Evolutionary conservation across 331 rosid species (phyloP).

Genomic region (Malus hybrid): DNA sequence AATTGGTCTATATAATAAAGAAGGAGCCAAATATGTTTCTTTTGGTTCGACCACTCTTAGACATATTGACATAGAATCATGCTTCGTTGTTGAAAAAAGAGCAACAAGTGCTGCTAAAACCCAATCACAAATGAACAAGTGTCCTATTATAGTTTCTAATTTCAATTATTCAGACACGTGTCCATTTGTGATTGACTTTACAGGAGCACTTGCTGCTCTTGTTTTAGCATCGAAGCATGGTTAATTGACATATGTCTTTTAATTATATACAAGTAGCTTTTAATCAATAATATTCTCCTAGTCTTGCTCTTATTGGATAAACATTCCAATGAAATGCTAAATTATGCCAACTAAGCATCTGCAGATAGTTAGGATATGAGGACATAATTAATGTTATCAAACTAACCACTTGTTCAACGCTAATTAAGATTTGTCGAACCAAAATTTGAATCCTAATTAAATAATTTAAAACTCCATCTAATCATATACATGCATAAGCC

Average conservation of each 20-base stretch:
- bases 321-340: background rate
- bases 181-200: too few relatives aligned
- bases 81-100: too few relatives aligned
- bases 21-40: too few relatives aligned
- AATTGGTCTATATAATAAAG: too few relatives aligned
- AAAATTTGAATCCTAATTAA: background rate
- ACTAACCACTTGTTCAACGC: background rate
- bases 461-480: background rate
- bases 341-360: conserved; percentile 7
- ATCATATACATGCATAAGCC: background rate
- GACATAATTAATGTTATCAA: background rate
- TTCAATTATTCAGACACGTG: too few relatives aligned
- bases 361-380: background rate
- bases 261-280: background rate
- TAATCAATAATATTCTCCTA: background rate
- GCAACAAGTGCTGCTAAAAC: too few relatives aligned
- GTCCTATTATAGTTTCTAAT: too few relatives aligned
- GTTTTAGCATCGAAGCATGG: too few relatives aligned
- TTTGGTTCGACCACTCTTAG: too few relatives aligned
- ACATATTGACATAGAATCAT: too few relatives aligned
- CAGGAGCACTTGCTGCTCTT: too few relatives aligned
- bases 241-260: background rate
- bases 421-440: background rate
- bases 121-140: too few relatives aligned
- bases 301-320: background rate